Evolutionary conservation across 106 monocot species (phyloP).

Genomic region (Dioscorea dumetorum): DNA sequence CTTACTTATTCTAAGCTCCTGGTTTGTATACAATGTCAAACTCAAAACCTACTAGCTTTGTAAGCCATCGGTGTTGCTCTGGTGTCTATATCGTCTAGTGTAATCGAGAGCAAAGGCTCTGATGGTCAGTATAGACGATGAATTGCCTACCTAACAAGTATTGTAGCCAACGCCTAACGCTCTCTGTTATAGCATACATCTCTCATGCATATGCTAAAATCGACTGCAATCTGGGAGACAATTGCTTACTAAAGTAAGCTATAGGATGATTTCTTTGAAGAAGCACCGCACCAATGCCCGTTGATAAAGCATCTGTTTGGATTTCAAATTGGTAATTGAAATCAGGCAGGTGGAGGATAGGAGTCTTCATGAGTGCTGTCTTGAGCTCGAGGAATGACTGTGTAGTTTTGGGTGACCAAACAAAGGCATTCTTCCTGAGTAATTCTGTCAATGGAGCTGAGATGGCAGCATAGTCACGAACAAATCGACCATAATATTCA

Average conservation of each 20-base stretch:
- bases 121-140: too few relatives aligned
- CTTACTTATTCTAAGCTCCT: too few relatives aligned
- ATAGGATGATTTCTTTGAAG: neutral
- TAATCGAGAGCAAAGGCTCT: too few relatives aligned
- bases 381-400: neutral
- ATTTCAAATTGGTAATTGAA: constrained; percentile 5
- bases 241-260: neutral
- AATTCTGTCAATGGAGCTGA: neutral
- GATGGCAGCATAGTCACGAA: neutral
- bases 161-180: too few relatives aligned
- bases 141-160: too few relatives aligned
- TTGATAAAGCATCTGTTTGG: neutral
- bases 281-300: neutral
- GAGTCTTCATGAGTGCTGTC: neutral
- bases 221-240: neutral
- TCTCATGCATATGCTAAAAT: constrained; percentile 9
- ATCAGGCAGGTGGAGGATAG: neutral
- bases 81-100: too few relatives aligned
- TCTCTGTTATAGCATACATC: neutral
- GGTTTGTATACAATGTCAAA: too few relatives aligned
- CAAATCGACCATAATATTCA: neutral
- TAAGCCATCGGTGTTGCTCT: too few relatives aligned
- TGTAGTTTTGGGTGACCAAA: neutral
- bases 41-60: too few relatives aligned
- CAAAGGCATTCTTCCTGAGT: constrained; percentile 6